Percentiles rank a stretch among this genome's conserved stretches.
Evolutionary conservation across 306 rosid species (phyloP).

Genomic region (Canavalia ensiformis): DNA sequence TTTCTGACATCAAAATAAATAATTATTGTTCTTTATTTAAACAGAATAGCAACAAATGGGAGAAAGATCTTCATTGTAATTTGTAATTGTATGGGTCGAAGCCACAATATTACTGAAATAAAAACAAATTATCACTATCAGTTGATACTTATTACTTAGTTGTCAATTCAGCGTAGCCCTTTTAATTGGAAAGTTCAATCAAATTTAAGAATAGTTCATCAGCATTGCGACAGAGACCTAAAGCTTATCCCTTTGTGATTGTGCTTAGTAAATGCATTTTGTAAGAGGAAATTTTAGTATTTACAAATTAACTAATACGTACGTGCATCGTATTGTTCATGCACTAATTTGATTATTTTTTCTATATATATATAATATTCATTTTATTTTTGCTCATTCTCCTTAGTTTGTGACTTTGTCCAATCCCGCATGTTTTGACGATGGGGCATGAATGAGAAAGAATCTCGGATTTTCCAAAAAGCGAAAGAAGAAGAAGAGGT

Average conservation of each 20-base stretch:
- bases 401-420: neutral
- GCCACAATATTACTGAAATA: too few relatives aligned
- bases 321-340: neutral
- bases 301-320: neutral
- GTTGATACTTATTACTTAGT: neutral
- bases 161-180: neutral
- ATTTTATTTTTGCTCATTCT: neutral
- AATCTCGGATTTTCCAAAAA: conserved; percentile 37
- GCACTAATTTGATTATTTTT: neutral
- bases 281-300: neutral
- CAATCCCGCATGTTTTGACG: conserved; percentile 19
- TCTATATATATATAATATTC: too few relatives aligned
- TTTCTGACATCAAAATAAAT: too few relatives aligned
- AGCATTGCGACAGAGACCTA: neutral
- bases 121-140: neutral
- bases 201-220: neutral
- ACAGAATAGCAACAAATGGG: too few relatives aligned
- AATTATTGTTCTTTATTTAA: too few relatives aligned
- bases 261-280: neutral
- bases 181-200: neutral
- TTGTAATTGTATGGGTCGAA: too few relatives aligned
- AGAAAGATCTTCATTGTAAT: too few relatives aligned
- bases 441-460: conserved; percentile 39
- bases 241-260: neutral
- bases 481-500: neutral